Evolutionary conservation across 192 early-diverging fungal species (phyloP).

Genomic region (Chytriomyces hyalinus): DNA sequence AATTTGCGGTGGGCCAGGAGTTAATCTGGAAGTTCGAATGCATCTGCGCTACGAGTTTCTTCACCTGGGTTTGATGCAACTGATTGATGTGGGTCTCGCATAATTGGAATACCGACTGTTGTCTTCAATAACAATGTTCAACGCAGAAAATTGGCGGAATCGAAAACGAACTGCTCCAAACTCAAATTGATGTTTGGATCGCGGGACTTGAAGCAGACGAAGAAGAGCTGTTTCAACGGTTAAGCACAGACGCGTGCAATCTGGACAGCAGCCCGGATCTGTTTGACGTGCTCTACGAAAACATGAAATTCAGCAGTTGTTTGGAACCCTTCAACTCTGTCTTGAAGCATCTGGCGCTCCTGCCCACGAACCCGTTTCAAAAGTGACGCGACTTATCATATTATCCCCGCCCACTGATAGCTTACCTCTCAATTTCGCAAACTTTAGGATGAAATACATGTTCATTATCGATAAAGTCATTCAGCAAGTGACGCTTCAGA

Average conservation of each 20-base stretch:
- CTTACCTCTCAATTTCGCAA: constrained; percentile 10
- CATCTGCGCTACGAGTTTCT: constrained; percentile 61
- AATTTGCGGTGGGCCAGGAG: constrained; percentile 58
- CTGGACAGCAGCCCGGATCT: constrained; percentile 36
- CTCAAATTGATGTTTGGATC: constrained; percentile 61
- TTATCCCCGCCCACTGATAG: background rate
- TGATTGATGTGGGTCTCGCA: constrained; percentile 50
- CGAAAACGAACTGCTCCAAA: constrained; percentile 60
- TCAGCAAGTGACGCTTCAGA: constrained; percentile 53
- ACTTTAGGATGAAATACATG: constrained; percentile 54
- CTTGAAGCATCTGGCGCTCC: constrained; percentile 48
- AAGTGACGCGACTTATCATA: constrained; percentile 21
- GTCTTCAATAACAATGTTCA: too few relatives aligned
- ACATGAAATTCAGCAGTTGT: constrained; percentile 42
- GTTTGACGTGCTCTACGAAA: constrained; percentile 32
- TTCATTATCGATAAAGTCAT: constrained; percentile 59
- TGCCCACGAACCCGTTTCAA: constrained; percentile 53
- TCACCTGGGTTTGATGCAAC: constrained; percentile 50
- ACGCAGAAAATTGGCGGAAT: constrained; percentile 47
- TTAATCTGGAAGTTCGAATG: constrained; percentile 57
- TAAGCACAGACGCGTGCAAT: constrained; percentile 29
- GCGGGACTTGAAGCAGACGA: constrained; percentile 58
- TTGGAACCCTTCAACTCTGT: constrained; percentile 37
- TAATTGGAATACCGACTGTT: background rate
- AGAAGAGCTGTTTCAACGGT: constrained; percentile 41